Conservation (phyloP, 768 basidiomycete species). For the Suillus ampliporus region DNA sequence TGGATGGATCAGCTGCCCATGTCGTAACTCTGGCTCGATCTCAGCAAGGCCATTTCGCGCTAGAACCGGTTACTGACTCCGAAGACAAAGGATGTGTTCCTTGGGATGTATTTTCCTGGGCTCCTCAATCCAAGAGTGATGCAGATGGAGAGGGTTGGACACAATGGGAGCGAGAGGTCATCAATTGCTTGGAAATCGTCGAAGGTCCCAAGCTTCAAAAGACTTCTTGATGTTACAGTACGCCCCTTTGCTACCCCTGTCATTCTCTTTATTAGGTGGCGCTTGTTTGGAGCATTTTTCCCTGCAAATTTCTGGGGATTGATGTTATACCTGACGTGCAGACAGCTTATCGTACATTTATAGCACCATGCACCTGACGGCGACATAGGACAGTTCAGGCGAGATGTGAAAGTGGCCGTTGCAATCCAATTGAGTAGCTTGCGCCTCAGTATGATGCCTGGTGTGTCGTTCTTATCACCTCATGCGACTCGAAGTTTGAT, state of each 20-base stretch:
- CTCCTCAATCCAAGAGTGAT: conserved; percentile 55
- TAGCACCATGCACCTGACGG: neutral
- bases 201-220: conserved; percentile 32
- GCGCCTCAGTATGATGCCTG: neutral
- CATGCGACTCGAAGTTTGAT: conserved; percentile 4
- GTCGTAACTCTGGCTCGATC: conserved; percentile 90
- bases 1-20: conserved; percentile 88
- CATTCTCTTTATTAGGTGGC: neutral
- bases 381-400: neutral
- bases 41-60: conserved; percentile 83
- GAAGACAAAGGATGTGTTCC: conserved; percentile 69
- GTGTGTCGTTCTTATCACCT: conserved; percentile 8
- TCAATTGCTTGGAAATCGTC: conserved; percentile 68
- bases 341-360: conserved; percentile 6
- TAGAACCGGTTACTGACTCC: conserved; percentile 51
- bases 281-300: neutral
- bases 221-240: conserved; percentile 1
- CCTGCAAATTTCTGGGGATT: neutral
- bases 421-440: conserved; percentile 6
- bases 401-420: neutral
- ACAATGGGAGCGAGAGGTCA: conserved; percentile 84
- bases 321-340: neutral
- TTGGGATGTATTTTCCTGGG: conserved; percentile 75
- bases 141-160: conserved; percentile 69
- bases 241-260: neutral